Percentiles rank a stretch among this genome's conserved stretches.
Evolutionary conservation across 768 basidiomycete genomes (phyloP).

Genomic region (Xerocomus brunneocitrinus): DNA sequence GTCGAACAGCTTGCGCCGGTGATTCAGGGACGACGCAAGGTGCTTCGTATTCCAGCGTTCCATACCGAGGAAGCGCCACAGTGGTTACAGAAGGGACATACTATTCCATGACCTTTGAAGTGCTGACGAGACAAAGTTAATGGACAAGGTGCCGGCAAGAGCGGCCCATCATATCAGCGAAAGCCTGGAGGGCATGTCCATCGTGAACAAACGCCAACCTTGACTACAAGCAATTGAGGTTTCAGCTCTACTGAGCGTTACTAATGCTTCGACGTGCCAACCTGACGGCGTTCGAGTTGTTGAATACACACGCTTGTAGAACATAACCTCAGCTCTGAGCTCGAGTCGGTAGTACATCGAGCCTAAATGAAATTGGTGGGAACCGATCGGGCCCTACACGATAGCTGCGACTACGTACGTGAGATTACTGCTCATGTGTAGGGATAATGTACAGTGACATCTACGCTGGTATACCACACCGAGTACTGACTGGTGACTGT

Average conservation of each 20-base stretch:
- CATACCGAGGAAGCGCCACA: not conserved
- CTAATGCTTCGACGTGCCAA: not conserved
- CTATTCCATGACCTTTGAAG: not conserved
- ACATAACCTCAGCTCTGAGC: not conserved
- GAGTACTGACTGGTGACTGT: no score
- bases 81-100: not conserved
- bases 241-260: not conserved
- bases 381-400: no score
- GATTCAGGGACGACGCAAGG: not conserved
- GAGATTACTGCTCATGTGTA: no score
- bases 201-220: not conserved
- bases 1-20: not conserved
- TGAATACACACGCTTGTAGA: not conserved
- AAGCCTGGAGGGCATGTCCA: not conserved
- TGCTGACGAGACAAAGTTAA: not conserved
- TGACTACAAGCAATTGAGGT: not conserved
- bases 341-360: no score
- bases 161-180: not conserved
- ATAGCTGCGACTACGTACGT: no score
- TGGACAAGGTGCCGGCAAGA: not conserved
- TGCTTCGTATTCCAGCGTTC: not conserved
- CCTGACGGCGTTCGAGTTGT: not conserved
- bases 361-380: no score
- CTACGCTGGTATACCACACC: no score
- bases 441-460: no score